Base-by-base conservation (phyloP, 257 asterid genomes). In the Nemophila menziesii region DNA sequence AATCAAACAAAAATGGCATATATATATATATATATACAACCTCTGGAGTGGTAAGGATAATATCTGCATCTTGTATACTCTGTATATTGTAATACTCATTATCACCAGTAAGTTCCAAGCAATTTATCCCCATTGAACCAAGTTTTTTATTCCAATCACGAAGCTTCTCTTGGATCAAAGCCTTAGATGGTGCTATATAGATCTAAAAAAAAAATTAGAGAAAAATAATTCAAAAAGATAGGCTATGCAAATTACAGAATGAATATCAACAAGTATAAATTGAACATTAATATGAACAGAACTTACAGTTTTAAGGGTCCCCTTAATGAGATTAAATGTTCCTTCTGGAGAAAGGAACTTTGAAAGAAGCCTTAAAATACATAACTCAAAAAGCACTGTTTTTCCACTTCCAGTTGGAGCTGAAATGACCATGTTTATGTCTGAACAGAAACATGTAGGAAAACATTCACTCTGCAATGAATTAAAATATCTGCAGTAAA, bases 371-470 rank as follows among this genome's bases (percentile, higher is more conserved):
- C 96, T 76, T 80, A 89, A 66, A 63, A 89, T 84, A 79, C 98
- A 89, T 52, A 89, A 66, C 75, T 89, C 98, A 55, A 89, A 84
- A 11, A 89, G 87, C 56, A 76, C 94, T 9, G 98, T 80, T 72
- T 84, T 89, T 33, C 96, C 96, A 68, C 98, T 89, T 68, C 98
- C 98, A 50, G 98, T 84, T 45, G 98, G 96, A 11, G 96, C 96
- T 38, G 96, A 84, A 59, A 89, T 79, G 54, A 84, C 94, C 98
- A 89, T 84, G 77, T 89, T 89, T 64, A 67, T 60, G 52, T 80
- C 96, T 20, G 94, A 78, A 52, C 56, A 72, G 72, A 61, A 89
- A 69, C 98, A 89, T 50, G 87, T 64, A 40, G 85, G 56, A 64
- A 80, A 89, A 67, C 96, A 89, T 63, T 84, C 98, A 48, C 96